phyloP scores from a whole-genome alignment of 257 asterid genomes.

The Nyctanthes arbortristis region DNA sequence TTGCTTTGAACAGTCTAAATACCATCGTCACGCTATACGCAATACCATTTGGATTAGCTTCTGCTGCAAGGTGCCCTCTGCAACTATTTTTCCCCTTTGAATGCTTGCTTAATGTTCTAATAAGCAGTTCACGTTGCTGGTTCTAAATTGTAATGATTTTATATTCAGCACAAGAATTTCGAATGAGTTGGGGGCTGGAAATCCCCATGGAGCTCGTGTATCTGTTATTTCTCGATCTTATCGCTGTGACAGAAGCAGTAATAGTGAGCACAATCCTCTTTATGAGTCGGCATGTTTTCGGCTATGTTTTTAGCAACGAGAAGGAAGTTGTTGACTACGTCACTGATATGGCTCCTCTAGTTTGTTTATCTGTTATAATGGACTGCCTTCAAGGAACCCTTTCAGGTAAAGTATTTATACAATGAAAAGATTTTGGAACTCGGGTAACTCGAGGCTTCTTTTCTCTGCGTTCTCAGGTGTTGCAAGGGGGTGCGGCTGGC shows the following conservation, averaged over 20 bases:
- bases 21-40: conserved; percentile 58
- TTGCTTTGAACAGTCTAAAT: conserved; percentile 39
- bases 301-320: conserved; percentile 76
- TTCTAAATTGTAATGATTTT: not conserved
- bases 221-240: conserved; percentile 50
- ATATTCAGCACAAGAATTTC: no score
- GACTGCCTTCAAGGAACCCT: conserved; percentile 70
- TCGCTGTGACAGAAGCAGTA: conserved; percentile 42
- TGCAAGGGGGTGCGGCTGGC: conserved; percentile 95
- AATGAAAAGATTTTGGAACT: not conserved
- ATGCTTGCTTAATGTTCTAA: no score
- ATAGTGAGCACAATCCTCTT: no score
- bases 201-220: conserved; percentile 54
- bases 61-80: conserved; percentile 45
- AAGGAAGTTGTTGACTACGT: conserved; percentile 76
- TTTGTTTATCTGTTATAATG: conserved; percentile 52
- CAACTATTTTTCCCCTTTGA: no score
- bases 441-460: not conserved
- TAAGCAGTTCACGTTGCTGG: not conserved
- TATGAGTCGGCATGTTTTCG: no score
- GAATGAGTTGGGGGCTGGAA: no score
- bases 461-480: conserved; percentile 45
- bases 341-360: conserved; percentile 60
- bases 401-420: conserved; percentile 42
- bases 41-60: conserved; percentile 78